phyloP scores from a whole-genome alignment of 106 monocot genomes.

The Posidonia australis region DNA sequence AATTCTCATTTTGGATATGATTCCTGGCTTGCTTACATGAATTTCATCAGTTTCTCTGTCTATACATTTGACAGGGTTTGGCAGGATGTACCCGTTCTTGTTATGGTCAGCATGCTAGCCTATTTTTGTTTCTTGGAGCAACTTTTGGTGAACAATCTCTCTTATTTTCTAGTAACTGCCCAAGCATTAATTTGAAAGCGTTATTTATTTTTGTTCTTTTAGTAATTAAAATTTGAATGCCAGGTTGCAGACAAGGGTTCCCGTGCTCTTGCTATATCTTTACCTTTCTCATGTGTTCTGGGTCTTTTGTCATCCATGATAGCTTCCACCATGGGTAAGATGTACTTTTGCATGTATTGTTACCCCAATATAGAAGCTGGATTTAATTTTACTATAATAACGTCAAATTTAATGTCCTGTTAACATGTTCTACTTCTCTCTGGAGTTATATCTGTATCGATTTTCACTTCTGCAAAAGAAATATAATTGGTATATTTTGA shows the following conservation, averaged over 20 bases:
- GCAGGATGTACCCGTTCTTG: conserved; percentile 87
- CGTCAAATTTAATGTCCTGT: not conserved
- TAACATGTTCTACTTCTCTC: not conserved
- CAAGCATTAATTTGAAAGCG: not conserved
- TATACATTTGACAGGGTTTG: conserved; percentile 43
- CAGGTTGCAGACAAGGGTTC: conserved; percentile 63
- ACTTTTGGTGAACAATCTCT: conserved; percentile 53
- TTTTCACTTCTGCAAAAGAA: not conserved
- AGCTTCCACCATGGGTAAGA: conserved; percentile 83
- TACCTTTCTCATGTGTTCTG: conserved; percentile 92
- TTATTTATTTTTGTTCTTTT: no score
- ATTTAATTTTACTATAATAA: no score
- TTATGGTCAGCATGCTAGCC: conserved; percentile 96
- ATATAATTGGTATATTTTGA: not conserved
- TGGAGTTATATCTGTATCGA: not conserved
- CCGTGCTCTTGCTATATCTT: conserved; percentile 73
- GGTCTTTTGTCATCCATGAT: conserved; percentile 90
- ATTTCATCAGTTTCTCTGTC: not conserved
- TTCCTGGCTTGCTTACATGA: not conserved
- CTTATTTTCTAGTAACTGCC: not conserved
- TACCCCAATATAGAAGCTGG: no score
- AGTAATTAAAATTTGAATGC: not conserved
- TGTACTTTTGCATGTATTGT: not conserved
- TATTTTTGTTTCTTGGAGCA: conserved; percentile 99
- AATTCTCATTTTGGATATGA: no score